Conservation (phyloP, 2,329 filamentous ascomycete species). For the Fonsecaea erecta region DNA sequence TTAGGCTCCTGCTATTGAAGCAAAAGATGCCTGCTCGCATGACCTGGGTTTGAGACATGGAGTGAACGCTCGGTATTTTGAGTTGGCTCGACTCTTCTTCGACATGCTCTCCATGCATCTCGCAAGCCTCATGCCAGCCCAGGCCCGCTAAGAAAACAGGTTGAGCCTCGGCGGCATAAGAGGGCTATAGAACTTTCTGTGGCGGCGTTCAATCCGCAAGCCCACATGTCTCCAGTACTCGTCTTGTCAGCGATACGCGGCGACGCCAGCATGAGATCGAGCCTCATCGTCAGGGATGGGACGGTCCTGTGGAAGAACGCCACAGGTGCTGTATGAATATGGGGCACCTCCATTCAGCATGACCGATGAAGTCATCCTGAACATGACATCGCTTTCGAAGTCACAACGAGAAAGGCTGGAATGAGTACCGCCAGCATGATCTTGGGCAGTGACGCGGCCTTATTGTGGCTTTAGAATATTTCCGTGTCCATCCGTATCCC, state of each 20-base stretch:
- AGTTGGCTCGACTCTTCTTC: not conserved
- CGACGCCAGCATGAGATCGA: not conserved
- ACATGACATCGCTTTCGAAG: not conserved
- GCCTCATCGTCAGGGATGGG: not conserved
- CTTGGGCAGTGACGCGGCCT: not conserved
- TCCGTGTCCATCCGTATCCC: conserved; percentile 32
- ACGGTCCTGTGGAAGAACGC: not conserved
- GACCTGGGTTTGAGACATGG: not conserved
- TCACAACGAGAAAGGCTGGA: not conserved
- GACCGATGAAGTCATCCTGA: not conserved
- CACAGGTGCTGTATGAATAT: not conserved
- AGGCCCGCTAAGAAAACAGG: not conserved
- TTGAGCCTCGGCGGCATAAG: not conserved
- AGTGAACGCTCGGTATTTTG: not conserved
- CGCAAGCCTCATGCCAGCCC: not conserved
- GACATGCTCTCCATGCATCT: not conserved
- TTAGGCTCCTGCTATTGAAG: not conserved
- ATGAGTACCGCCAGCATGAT: not conserved
- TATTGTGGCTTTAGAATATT: conserved; percentile 20
- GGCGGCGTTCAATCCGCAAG: not conserved
- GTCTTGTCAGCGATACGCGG: not conserved
- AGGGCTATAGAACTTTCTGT: not conserved
- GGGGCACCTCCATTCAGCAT: not conserved
- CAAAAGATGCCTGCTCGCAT: not conserved
- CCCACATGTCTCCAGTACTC: not conserved